These are phyloP conservation scores for Kodamaea leandrae DNA, from an alignment of 805 yeast species.

Conservation along the genomic window DNA sequence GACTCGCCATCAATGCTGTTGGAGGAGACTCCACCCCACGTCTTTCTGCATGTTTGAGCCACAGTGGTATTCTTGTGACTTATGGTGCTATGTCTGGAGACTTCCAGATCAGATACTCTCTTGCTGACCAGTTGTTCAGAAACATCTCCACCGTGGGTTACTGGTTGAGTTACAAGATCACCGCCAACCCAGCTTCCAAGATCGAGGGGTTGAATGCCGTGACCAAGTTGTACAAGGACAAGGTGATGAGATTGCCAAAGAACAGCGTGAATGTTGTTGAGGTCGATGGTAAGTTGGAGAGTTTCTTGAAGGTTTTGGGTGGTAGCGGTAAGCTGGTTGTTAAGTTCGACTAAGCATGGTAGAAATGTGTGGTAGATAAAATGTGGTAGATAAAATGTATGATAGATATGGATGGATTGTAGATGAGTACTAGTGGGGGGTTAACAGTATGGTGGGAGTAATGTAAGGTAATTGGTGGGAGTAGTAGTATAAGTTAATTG, in stretches of 20 bases:
- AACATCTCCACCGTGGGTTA: constrained; percentile 28
- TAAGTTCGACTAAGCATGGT: constrained; percentile 1
- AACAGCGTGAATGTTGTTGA: background rate
- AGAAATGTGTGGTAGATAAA: no score
- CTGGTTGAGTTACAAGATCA: constrained; percentile 31
- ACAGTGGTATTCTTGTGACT: constrained; percentile 28
- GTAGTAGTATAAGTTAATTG: no score
- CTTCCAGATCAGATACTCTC: constrained; percentile 18
- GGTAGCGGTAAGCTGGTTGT: constrained; percentile 6
- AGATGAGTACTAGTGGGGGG: no score
- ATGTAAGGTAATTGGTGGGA: no score
- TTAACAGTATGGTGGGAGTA: no score
- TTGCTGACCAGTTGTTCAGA: constrained; percentile 28
- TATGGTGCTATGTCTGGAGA: constrained; percentile 25
- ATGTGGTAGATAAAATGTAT: no score
- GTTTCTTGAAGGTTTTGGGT: background rate
- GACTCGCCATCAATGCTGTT: constrained; percentile 33
- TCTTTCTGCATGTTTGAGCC: constrained; percentile 24
- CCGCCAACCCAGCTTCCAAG: constrained; percentile 54
- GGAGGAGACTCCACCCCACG: constrained; percentile 24
- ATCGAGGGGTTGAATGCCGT: constrained; percentile 53
- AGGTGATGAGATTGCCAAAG: background rate
- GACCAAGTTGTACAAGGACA: constrained; percentile 47
- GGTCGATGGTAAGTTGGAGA: constrained; percentile 2
- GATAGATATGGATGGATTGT: no score